phyloP scores from a whole-genome alignment of 805 yeast species.

The Saccharomycopsis oosterbeekiorum region DNA sequence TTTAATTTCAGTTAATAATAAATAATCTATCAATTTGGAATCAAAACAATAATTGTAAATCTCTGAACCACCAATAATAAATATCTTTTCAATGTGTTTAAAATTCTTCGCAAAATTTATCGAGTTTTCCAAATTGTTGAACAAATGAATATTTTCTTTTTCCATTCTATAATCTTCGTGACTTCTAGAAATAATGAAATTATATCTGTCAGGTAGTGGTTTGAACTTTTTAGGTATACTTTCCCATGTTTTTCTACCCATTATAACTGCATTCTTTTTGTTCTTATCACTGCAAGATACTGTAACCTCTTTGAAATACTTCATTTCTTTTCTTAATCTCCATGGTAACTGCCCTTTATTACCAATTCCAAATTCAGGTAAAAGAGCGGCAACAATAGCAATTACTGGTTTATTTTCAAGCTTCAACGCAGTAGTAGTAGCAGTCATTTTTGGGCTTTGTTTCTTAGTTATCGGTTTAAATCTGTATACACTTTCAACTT shows the following conservation, averaged over 20 bases:
- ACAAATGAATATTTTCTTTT: slow-evolving; percentile 24
- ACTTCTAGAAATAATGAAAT: slow-evolving; percentile 62
- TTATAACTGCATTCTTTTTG: slow-evolving; percentile 64
- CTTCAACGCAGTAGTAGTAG: background rate
- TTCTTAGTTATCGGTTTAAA: background rate
- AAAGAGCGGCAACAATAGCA: slow-evolving; percentile 76
- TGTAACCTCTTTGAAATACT: slow-evolving; percentile 73
- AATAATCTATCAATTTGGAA: slow-evolving; percentile 36
- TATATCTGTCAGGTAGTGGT: slow-evolving; percentile 68
- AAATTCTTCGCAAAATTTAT: slow-evolving; percentile 25
- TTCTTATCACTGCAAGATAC: slow-evolving; percentile 25
- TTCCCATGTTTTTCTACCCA: slow-evolving; percentile 97
- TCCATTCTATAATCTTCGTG: slow-evolving; percentile 19
- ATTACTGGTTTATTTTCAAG: slow-evolving; percentile 32
- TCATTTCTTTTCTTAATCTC: slow-evolving; percentile 77
- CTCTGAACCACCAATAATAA: slow-evolving; percentile 89
- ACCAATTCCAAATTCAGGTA: slow-evolving; percentile 81
- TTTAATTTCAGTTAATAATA: slow-evolving; percentile 62
- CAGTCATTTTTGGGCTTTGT: background rate
- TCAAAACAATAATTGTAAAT: slow-evolving; percentile 52
- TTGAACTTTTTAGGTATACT: slow-evolving; percentile 79
- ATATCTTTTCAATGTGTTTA: slow-evolving; percentile 45
- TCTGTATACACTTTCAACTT: too few relatives aligned
- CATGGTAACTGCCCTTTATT: slow-evolving; percentile 76
- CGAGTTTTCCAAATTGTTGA: slow-evolving; percentile 37